A percentile compares a stretch with the other conserved stretches of the same genome.
Evolutionary conservation across 768 basidiomycete species (phyloP).

Genomic region (Hemileccinum rubropunctum): DNA sequence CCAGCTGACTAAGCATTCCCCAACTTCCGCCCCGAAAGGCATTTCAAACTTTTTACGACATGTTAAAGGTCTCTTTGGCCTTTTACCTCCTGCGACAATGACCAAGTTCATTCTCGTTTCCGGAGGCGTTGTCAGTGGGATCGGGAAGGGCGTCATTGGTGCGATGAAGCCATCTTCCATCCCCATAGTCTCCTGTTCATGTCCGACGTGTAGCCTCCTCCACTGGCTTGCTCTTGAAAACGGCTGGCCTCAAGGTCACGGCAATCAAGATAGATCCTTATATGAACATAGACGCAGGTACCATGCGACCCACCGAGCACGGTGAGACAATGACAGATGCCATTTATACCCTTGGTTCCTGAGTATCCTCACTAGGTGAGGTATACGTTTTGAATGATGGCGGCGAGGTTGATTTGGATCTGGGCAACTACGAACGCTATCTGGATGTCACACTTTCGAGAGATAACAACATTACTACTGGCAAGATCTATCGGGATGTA

Average conservation of each 20-base stretch:
- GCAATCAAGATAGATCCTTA: constrained; percentile 99
- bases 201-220: constrained; percentile 74
- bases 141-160: constrained; percentile 99
- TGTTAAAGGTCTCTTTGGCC: no score
- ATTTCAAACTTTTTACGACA: no score
- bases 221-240: constrained; percentile 93
- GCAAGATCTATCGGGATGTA: constrained; percentile 95
- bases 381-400: constrained; percentile 98
- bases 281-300: constrained; percentile 99
- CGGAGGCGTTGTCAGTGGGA: constrained; percentile 97
- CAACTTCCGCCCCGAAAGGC: no score
- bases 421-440: constrained; percentile 99
- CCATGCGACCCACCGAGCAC: constrained; percentile 98
- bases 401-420: constrained; percentile 95
- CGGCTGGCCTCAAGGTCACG: constrained; percentile 92
- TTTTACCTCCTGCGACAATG: constrained; percentile 41
- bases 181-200: constrained; percentile 19
- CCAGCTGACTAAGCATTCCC: no score
- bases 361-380: constrained; percentile 59
- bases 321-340: constrained; percentile 50
- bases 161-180: constrained; percentile 31
- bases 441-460: constrained; percentile 89
- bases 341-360: constrained; percentile 11
- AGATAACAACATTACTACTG: constrained; percentile 98
- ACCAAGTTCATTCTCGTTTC: constrained; percentile 97